phyloP scores from a whole-genome alignment of 1,284 basidiomycete genomes.

The Malassezia slooffiae region DNA sequence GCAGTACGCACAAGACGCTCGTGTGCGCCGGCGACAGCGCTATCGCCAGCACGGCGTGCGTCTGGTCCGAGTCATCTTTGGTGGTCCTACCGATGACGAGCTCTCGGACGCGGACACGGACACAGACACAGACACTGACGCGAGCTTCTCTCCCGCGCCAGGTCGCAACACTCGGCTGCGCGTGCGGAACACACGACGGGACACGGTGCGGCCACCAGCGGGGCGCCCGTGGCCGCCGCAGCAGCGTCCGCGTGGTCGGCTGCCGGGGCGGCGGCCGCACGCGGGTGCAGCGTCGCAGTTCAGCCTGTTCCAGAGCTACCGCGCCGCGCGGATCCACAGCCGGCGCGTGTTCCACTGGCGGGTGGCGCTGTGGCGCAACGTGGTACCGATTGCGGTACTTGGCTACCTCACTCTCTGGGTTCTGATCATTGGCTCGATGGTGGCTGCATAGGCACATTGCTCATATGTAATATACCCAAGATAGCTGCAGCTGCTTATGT shows the following conservation, averaged over 20 bases:
- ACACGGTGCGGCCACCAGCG: too few relatives aligned
- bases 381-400: slow-evolving; percentile 35
- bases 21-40: slow-evolving; percentile 14
- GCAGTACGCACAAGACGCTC: background rate
- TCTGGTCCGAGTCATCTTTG: slow-evolving; percentile 34
- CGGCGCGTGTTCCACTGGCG: slow-evolving; percentile 43
- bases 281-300: slow-evolving; percentile 5
- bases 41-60: slow-evolving; percentile 24
- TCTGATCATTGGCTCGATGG: slow-evolving; percentile 16
- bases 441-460: background rate
- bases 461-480: background rate
- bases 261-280: background rate
- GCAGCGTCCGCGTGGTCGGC: background rate
- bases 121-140: background rate
- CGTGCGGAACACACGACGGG: too few relatives aligned
- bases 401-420: slow-evolving; percentile 40
- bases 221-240: slow-evolving; percentile 1
- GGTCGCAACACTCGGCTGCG: too few relatives aligned
- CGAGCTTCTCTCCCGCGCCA: too few relatives aligned
- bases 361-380: slow-evolving; percentile 40
- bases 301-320: slow-evolving; percentile 12
- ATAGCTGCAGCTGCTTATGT: too few relatives aligned
- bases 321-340: slow-evolving; percentile 11
- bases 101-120: slow-evolving; percentile 2
- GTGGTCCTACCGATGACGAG: slow-evolving; percentile 17